Percentiles rank a stretch among this genome's conserved stretches.
Evolutionary conservation across 352 stramenopile genomes (phyloP).

Genomic region (Aphanomyces cochlioides): DNA sequence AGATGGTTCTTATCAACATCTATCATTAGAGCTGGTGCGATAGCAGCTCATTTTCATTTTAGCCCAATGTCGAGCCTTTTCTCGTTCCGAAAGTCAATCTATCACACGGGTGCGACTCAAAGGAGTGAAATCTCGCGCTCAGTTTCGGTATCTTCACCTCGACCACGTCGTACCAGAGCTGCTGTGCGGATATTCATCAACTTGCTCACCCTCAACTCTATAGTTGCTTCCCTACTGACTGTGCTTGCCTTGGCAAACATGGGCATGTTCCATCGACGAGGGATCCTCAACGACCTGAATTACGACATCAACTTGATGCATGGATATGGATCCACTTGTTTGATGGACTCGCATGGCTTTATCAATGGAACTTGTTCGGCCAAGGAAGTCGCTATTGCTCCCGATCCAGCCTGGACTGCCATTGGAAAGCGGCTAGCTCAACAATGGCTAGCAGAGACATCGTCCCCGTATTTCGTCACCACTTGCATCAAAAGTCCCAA

Average conservation of each 20-base stretch:
- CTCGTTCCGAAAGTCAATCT: too few relatives aligned
- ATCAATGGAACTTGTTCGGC: conserved; percentile 1
- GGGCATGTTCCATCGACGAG: conserved; percentile 15
- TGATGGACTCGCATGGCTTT: neutral
- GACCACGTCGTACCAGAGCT: too few relatives aligned
- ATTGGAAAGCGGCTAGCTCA: neutral
- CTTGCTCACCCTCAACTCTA: neutral
- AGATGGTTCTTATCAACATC: too few relatives aligned
- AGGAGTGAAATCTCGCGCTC: too few relatives aligned
- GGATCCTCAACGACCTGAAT: conserved; percentile 4
- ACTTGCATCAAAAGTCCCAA: neutral
- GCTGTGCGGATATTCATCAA: conserved; percentile 15
- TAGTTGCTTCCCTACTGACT: conserved; percentile 5
- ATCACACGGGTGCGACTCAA: too few relatives aligned
- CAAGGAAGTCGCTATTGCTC: conserved; percentile 7
- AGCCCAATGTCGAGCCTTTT: too few relatives aligned
- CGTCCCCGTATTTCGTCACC: neutral
- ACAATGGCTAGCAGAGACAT: neutral
- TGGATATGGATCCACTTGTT: conserved; percentile 1
- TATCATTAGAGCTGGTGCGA: too few relatives aligned
- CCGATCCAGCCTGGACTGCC: neutral
- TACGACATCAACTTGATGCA: neutral
- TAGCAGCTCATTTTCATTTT: too few relatives aligned
- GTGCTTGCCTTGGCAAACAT: neutral
- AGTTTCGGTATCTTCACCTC: too few relatives aligned